These are phyloP conservation scores for Amanita polypyramis DNA, from an alignment of 768 basidiomycete genomes.

Conservation along the genomic window DNA sequence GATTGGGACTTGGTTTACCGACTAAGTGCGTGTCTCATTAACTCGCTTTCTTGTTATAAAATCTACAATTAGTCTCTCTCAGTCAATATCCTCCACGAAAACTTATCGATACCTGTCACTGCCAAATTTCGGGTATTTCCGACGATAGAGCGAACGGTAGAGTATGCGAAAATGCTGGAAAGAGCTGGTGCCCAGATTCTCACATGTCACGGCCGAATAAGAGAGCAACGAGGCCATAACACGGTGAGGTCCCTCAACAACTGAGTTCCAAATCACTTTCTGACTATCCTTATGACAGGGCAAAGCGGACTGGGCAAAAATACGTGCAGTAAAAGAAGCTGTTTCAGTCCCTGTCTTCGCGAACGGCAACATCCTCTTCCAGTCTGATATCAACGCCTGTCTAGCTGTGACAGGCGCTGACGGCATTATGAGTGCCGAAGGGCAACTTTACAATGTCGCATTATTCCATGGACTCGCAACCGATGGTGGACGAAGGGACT, in stretches of 20 bases:
- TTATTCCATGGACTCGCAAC: slow-evolving; percentile 41
- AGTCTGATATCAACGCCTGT: slow-evolving; percentile 73
- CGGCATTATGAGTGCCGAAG: slow-evolving; percentile 93
- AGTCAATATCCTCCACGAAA: slow-evolving; percentile 82
- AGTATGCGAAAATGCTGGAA: slow-evolving; percentile 95
- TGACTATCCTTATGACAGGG: slow-evolving; percentile 34
- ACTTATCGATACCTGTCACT: slow-evolving; percentile 86
- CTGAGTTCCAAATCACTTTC: neutral
- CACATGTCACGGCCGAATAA: slow-evolving; percentile 84
- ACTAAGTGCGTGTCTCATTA: slow-evolving; percentile 43
- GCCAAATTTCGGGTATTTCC: slow-evolving; percentile 94
- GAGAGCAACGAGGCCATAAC: slow-evolving; percentile 86
- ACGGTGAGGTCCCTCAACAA: slow-evolving; percentile 30
- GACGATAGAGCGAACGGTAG: slow-evolving; percentile 76
- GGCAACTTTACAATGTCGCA: slow-evolving; percentile 86
- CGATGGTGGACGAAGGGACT: slow-evolving; percentile 2
- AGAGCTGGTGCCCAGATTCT: slow-evolving; percentile 91
- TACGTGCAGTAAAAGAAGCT: slow-evolving; percentile 82
- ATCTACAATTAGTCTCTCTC: neutral
- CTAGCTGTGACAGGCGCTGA: slow-evolving; percentile 80
- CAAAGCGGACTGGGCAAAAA: slow-evolving; percentile 82
- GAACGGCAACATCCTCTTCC: slow-evolving; percentile 90
- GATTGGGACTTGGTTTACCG: slow-evolving; percentile 86
- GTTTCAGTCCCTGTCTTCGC: slow-evolving; percentile 92
- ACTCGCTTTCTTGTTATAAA: neutral